These are phyloP conservation scores for Lycium ferocissimum DNA, from an alignment of 257 asterid species.

Conservation along the genomic window DNA sequence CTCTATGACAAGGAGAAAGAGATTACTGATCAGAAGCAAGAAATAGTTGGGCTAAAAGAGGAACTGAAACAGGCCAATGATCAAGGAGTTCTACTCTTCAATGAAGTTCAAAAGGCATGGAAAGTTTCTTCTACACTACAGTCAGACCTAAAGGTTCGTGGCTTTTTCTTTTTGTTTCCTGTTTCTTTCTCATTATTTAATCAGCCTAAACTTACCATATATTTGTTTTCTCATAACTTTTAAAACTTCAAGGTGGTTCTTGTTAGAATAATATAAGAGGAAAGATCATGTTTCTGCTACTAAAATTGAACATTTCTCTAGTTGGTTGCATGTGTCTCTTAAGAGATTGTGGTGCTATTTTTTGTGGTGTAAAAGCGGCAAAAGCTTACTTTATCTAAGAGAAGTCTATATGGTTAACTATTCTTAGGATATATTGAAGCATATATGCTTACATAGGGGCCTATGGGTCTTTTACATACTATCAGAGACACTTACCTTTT, in stretches of 20 bases:
- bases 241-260: slow-evolving; percentile 18
- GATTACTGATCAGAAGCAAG: slow-evolving; percentile 71
- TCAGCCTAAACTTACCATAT: slow-evolving; percentile 23
- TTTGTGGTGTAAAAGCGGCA: background rate
- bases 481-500: background rate
- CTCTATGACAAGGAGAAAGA: slow-evolving; percentile 89
- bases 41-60: slow-evolving; percentile 63
- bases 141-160: slow-evolving; percentile 90
- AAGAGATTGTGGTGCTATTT: slow-evolving; percentile 20
- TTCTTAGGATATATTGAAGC: slow-evolving; percentile 4
- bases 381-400: background rate
- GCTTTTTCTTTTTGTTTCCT: slow-evolving; percentile 13
- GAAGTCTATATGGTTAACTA: background rate
- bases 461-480: background rate
- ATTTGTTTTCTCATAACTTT: background rate
- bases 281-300: slow-evolving; percentile 1
- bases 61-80: slow-evolving; percentile 82
- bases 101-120: slow-evolving; percentile 99
- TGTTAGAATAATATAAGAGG: background rate
- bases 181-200: slow-evolving; percentile 7
- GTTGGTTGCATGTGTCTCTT: slow-evolving; percentile 21
- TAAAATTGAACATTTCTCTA: background rate
- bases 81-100: slow-evolving; percentile 88
- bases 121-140: slow-evolving; percentile 91
- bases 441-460: background rate